phyloP scores from a whole-genome alignment of 495 filamentous ascomycete genomes.

The Annulohypoxylon stygium region DNA sequence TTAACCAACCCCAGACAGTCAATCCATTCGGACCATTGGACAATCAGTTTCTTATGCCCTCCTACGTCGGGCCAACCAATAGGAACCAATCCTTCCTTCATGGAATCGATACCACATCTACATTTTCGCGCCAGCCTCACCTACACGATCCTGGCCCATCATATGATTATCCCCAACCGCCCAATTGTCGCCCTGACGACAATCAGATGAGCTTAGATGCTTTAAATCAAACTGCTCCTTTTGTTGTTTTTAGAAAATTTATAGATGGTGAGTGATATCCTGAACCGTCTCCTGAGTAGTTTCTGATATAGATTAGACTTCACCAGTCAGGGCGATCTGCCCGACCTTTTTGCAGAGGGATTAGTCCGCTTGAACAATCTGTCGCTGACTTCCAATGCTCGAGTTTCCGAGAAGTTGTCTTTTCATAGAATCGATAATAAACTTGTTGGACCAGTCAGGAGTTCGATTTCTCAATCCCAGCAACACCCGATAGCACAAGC shows the following conservation, averaged over 20 bases:
- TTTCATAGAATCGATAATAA: slow-evolving; percentile 5
- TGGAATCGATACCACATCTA: not conserved
- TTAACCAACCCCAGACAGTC: not conserved
- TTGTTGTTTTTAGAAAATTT: slow-evolving; percentile 28
- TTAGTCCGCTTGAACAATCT: slow-evolving; percentile 3
- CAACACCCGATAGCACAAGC: slow-evolving; percentile 23
- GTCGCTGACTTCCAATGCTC: slow-evolving; percentile 10
- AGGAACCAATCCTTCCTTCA: not conserved
- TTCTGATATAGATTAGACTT: slow-evolving; percentile 31
- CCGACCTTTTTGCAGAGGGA: slow-evolving; percentile 21
- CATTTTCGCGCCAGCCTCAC: not conserved
- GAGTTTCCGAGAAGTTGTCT: slow-evolving; percentile 6
- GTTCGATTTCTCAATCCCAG: not conserved
- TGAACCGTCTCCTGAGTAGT: not conserved
- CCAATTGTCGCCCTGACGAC: not conserved
- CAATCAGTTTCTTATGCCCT: not conserved
- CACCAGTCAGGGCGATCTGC: slow-evolving; percentile 14
- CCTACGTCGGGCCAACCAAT: not conserved
- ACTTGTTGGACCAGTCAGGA: slow-evolving; percentile 20
- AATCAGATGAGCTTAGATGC: not conserved
- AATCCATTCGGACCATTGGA: not conserved
- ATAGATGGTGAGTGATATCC: slow-evolving; percentile 21
- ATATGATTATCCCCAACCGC: not conserved
- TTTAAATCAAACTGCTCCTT: slow-evolving; percentile 4
- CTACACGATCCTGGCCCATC: not conserved